Evolutionary conservation across 805 yeast species (phyloP).

Genomic region (Ogataea thermomethanolica): DNA sequence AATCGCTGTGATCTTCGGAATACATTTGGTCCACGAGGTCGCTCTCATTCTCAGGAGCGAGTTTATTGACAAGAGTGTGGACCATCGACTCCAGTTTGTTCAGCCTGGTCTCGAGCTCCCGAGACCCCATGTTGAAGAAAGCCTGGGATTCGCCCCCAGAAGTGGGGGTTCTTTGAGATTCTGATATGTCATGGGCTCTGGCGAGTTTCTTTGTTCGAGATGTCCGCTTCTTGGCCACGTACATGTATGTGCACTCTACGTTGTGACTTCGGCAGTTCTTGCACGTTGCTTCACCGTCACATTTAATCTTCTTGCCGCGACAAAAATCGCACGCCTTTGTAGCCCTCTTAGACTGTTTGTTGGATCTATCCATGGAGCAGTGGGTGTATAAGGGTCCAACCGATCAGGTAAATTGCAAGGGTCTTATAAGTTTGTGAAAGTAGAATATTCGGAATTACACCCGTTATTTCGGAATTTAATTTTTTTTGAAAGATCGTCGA

Average conservation of each 20-base stretch:
- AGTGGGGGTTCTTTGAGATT: not conserved
- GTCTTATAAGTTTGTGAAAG: no score
- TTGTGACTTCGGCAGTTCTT: constrained; percentile 36
- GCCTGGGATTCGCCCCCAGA: not conserved
- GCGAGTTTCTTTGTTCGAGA: not conserved
- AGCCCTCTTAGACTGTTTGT: constrained; percentile 27
- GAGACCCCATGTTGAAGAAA: not conserved
- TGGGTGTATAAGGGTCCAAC: no score
- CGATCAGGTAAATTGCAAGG: no score
- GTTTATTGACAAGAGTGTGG: not conserved
- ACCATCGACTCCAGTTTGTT: constrained; percentile 3
- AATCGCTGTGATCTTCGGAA: not conserved
- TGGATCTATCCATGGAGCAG: constrained; percentile 1
- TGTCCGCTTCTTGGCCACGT: constrained; percentile 31
- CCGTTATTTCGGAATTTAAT: not conserved
- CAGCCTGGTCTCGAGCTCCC: constrained; percentile 1
- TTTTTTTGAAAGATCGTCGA: not conserved
- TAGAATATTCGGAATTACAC: not conserved
- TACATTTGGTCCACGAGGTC: not conserved
- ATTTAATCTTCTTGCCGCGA: constrained; percentile 46
- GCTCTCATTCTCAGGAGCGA: not conserved
- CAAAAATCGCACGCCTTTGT: constrained; percentile 50
- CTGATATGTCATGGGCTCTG: not conserved
- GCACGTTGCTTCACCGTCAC: constrained; percentile 47
- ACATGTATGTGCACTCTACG: constrained; percentile 35